Base-by-base conservation (phyloP, 257 asterid genomes). In the Asclepias syriaca region DNA sequence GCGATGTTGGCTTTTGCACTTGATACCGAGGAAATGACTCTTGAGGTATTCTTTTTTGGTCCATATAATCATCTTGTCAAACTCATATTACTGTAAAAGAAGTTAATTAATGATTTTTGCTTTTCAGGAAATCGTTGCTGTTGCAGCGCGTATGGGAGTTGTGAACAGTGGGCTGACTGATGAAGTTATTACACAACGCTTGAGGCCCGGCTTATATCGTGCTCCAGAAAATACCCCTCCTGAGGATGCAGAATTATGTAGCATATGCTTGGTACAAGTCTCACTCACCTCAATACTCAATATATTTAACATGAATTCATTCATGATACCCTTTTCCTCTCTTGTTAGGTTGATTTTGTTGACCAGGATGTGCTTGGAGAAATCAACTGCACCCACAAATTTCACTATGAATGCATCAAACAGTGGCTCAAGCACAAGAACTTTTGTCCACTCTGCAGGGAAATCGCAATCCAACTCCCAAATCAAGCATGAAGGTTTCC, bases 391-490 rank as follows among this genome's bases (percentile, higher is more conserved):
- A 3, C 3, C 6, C 74, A 75, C 8, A 15, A 68, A 5, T 68
- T 68, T 29, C 79, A 75, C 40, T 40, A 19, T 51, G 70, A 69
- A 5, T 75, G 79, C 79, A 75, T 75, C 63, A 58, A 75, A 4
- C 16, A 59, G 57, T 75, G 79, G 79, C 74, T 69, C 8, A 12
- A 6, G 74, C 37, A 49, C 37, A 75, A 75, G 11, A 75, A 75
- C 21, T 32, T 50, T 2, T 75, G 78, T 15, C 78, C 78, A 1
- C 1, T 67, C 2, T 75, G 78, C 74, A 75, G 51, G 53, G 39
- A 8, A 54, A 37, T 54, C 1, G 70, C 70, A 56, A 8, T 43
- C 8, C 8, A 49, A 65, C 45, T 64, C 2, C 48, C 58, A 43
- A 43, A 43, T 43, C 2, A 43, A 43, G 11, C 11, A 43, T 1